Percentiles rank a stretch among this genome's conserved stretches.
These are phyloP conservation scores for Poa annua DNA, from an alignment of 176 grass and related monocot genomes.

Conservation along the genomic window DNA sequence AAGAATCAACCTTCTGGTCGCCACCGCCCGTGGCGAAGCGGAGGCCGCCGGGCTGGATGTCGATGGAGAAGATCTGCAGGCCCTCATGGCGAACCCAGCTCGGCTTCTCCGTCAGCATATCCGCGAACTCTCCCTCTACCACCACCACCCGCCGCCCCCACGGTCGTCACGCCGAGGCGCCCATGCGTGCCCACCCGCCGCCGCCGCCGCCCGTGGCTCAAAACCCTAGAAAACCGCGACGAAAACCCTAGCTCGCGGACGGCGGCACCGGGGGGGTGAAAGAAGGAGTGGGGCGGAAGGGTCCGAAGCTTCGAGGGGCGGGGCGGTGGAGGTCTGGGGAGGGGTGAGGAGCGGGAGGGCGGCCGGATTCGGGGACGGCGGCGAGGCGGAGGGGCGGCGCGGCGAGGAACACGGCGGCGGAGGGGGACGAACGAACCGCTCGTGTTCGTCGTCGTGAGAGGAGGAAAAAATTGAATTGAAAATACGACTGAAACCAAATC, in stretches of 20 bases:
- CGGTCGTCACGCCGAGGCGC: not conserved
- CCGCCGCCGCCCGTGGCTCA: not conserved
- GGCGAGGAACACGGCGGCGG: slow-evolving; percentile 58
- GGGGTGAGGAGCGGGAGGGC: not conserved
- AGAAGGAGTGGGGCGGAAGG: not conserved
- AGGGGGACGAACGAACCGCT: slow-evolving; percentile 23
- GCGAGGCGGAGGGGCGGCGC: slow-evolving; percentile 7
- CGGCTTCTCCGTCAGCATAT: slow-evolving; percentile 95
- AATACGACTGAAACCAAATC: slow-evolving; percentile 35
- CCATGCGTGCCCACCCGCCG: slow-evolving; percentile 28
- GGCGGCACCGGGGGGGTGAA: no score
- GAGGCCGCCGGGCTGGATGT: slow-evolving; percentile 81
- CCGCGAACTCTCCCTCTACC: not conserved
- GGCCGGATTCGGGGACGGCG: not conserved
- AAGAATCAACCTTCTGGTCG: slow-evolving; percentile 76
- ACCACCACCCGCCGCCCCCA: not conserved
- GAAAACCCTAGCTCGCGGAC: slow-evolving; percentile 46
- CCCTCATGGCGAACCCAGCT: slow-evolving; percentile 90
- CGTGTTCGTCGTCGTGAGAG: slow-evolving; percentile 34
- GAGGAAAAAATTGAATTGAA: slow-evolving; percentile 27
- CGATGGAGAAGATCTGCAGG: slow-evolving; percentile 99
- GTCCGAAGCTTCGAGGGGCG: slow-evolving; percentile 13
- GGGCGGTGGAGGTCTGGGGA: not conserved
- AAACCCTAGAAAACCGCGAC: slow-evolving; percentile 54
- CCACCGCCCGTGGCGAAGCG: slow-evolving; percentile 93